Evolutionary conservation across 768 basidiomycete species (phyloP), one percentile per base, ranked within the genome.

Genomic region (Hemileccinum impolitum): DNA sequence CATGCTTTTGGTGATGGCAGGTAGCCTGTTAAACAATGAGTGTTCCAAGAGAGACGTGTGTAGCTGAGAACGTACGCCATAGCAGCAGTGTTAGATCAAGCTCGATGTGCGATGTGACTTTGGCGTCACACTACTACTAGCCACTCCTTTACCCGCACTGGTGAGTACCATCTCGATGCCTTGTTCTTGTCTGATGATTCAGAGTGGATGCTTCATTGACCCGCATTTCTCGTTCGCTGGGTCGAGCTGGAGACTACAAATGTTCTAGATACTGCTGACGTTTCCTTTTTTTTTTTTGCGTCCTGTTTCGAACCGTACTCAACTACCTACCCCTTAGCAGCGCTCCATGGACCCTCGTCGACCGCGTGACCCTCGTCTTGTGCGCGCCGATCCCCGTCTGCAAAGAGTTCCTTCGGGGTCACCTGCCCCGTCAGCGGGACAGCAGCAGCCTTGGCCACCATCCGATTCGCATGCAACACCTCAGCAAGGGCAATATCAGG

Each of bases 191-290:
- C 65, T 67, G 90, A 92, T 91, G 87, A 92, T 80, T 87, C 84
- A 87, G 90, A 92, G 90, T 92, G 90, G 90, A 89, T 83, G 73
- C 90, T 85, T 70, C 67, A 86, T 79, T 73, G 76, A 90, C 80
- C 86, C 76, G 70, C 68, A 56, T 65, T 60, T 14, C 46, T 38
- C 46, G 52, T 53, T 56, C 54, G 73, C 66, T 70, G 85, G 86
- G 84, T 87, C 72, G 78, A 78, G 54, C 64, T 78, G 88, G 75
- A 79, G 90, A 91, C 87, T 71, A 63, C 61, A 74, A 73, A 81
- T 78, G 87, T 89, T 90, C 88, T 76, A 83, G 90, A 92, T 93
- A 93, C 90, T 93, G 81, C 89, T 93, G 90, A 92, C 70, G 32
- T 71, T 73, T 2, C 25, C 12, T n/a, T 8, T 53, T 64, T 65